Base-by-base conservation (phyloP, 1,139 yeast species). In the Wickerhamomyces sp. region DNA sequence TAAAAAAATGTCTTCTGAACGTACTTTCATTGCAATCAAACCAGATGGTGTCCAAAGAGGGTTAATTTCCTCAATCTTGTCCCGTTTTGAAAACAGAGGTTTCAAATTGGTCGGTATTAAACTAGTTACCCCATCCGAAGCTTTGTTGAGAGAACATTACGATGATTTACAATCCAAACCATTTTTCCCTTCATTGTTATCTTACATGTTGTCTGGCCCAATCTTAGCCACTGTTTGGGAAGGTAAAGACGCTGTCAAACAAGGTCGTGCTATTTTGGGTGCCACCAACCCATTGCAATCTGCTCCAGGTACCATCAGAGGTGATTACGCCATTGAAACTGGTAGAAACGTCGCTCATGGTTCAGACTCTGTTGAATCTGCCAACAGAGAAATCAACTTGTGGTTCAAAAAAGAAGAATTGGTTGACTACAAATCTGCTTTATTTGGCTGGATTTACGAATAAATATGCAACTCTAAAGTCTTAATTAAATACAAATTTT, bases 41-140 rank as follows among this genome's bases (percentile, higher is more conserved):
- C 99, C 99, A 73, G 99, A 92, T 72, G 99, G 97, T 74, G 98
- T 92, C 78, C 97, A 92, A 79, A 89, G 99, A 77, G 97, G 97
- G 52, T 80, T 94, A 68, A 76, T 90, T 71, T 73, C 95, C 65
- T 76, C 86, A 59, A 90, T 94, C 76, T 66, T 94, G 58, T 77
- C 84, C 60, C 89, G 98, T 74, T 94, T 94, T 72, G 97, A 90
- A 77, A 76, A 83, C 78, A 85, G 95, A 73, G 97, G 98, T 59
- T 94, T 72, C 90, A 90, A 90, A 77, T 81, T 94, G 63, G 97
- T 90, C 56, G 98, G 85, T 61, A 84, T 94, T 68, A 94, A 94
- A 81, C 78, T 92, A 66, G 76, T 83, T 64, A 74, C 78, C 58
- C 96, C 99, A 65, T 72, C 90, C 57, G 95, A 88, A 77, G 69